Conservation (phyloP, 2,329 filamentous ascomycete species). For the Mariannaea sp. region DNA sequence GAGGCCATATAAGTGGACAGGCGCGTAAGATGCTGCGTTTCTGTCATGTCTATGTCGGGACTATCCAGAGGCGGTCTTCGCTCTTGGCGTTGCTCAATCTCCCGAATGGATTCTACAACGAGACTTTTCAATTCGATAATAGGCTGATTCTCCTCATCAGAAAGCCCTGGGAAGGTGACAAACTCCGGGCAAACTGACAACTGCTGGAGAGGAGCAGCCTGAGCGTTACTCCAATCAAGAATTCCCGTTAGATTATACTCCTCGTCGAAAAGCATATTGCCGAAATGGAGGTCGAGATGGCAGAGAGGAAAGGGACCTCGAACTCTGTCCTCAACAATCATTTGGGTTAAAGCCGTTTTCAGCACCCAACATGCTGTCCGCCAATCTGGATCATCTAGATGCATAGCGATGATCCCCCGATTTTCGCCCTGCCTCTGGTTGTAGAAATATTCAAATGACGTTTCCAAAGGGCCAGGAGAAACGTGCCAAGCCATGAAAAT, state of each 20-base stretch:
- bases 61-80: conserved; percentile 17
- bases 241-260: conserved; percentile 46
- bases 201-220: conserved; percentile 43
- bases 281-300: conserved; percentile 42
- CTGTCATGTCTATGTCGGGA: background rate
- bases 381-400: conserved; percentile 37
- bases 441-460: conserved; percentile 40
- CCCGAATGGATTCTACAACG: conserved; percentile 18
- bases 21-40: conserved; percentile 12
- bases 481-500: conserved; percentile 30
- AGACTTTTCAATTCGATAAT: conserved; percentile 26
- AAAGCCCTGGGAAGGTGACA: conserved; percentile 35
- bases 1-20: conserved; percentile 32
- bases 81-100: conserved; percentile 20
- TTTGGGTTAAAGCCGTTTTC: conserved; percentile 37
- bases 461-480: conserved; percentile 33
- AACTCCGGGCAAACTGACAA: conserved; percentile 44
- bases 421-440: conserved; percentile 33
- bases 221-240: conserved; percentile 44
- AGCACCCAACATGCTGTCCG: conserved; percentile 41
- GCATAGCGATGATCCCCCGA: conserved; percentile 23
- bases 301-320: conserved; percentile 45
- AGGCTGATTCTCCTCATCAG: conserved; percentile 33
- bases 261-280: conserved; percentile 48
- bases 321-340: conserved; percentile 38